A percentile compares a stretch with the other conserved stretches of the same genome.
These are phyloP conservation scores for Aspergillus uvarum DNA, from an alignment of 2,329 filamentous ascomycete genomes.

Conservation along the genomic window DNA sequence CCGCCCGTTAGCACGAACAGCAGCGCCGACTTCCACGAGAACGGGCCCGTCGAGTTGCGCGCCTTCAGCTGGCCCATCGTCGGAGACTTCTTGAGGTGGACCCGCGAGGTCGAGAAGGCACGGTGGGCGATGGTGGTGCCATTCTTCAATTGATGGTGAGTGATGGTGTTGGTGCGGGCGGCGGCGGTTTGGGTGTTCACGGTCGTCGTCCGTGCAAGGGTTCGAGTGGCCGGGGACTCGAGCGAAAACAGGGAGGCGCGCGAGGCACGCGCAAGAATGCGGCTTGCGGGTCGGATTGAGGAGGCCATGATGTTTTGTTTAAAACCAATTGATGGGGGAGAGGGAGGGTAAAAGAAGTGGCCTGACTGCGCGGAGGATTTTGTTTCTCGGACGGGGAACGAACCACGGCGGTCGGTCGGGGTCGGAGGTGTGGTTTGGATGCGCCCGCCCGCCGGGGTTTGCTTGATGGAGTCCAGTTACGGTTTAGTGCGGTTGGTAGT, in stretches of 20 bases:
- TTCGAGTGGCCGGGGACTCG: conserved; percentile 9
- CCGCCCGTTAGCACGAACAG: conserved; percentile 79
- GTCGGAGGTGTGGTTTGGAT: conserved; percentile 7
- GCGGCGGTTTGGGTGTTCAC: not conserved
- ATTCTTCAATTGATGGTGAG: not conserved
- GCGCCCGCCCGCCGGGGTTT: conserved; percentile 1
- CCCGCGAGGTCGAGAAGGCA: conserved; percentile 32
- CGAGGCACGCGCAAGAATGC: conserved; percentile 15
- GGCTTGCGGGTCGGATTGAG: conserved; percentile 23
- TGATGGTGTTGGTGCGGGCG: not conserved
- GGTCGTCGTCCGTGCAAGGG: not conserved
- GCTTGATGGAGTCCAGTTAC: conserved; percentile 1
- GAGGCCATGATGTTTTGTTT: conserved; percentile 26
- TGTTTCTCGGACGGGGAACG: not conserved
- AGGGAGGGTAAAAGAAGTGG: not conserved
- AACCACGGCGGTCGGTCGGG: not conserved
- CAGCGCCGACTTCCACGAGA: conserved; percentile 86
- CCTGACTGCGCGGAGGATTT: conserved; percentile 11
- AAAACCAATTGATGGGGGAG: not conserved
- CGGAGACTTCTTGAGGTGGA: conserved; percentile 25
- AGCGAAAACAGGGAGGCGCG: conserved; percentile 11
- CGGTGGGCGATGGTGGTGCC: conserved; percentile 6
- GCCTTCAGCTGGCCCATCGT: conserved; percentile 44
- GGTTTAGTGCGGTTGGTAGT: conserved; percentile 20
- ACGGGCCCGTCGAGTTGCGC: conserved; percentile 58